A percentile compares a stretch with the other conserved stretches of the same genome.
These are phyloP conservation scores for Zoysia japonica DNA, from an alignment of 176 grass and related monocot species.

Conservation along the genomic window DNA sequence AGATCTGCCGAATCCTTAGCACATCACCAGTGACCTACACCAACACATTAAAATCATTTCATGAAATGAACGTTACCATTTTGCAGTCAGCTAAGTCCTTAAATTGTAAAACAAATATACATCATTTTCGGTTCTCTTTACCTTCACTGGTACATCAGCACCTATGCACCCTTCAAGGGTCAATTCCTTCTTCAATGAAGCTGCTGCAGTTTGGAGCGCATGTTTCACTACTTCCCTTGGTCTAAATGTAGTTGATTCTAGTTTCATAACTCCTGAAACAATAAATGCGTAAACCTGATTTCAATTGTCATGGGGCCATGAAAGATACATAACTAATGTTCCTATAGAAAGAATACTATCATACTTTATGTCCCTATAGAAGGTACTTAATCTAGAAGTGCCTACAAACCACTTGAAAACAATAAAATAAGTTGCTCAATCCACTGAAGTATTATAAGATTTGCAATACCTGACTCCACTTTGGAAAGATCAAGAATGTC, in stretches of 20 bases:
- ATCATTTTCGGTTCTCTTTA: constrained; percentile 40
- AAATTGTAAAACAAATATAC: constrained; percentile 18
- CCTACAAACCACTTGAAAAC: constrained; percentile 2
- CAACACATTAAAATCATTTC: constrained; percentile 35
- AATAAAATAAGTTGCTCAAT: neutral
- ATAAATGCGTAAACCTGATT: constrained; percentile 29
- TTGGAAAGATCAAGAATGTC: constrained; percentile 99
- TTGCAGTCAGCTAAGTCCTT: constrained; percentile 19
- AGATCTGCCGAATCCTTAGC: constrained; percentile 90
- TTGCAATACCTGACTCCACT: constrained; percentile 85
- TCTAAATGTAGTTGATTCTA: constrained; percentile 87
- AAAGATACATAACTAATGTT: constrained; percentile 23
- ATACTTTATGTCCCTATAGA: too few relatives aligned
- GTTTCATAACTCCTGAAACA: constrained; percentile 85
- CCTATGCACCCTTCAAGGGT: constrained; percentile 80
- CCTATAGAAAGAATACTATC: too few relatives aligned
- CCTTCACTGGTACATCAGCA: constrained; percentile 81
- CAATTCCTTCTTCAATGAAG: constrained; percentile 90
- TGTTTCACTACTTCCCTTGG: constrained; percentile 97
- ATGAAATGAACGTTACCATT: constrained; percentile 7
- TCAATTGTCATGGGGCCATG: constrained; percentile 13
- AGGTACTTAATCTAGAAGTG: too few relatives aligned
- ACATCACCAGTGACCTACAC: constrained; percentile 88
- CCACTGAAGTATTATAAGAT: constrained; percentile 3
- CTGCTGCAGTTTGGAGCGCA: constrained; percentile 94